A percentile compares a stretch with the other conserved stretches of the same genome.
Conservation (phyloP, 805 yeast species). For the Cephaloascus fragrans region DNA sequence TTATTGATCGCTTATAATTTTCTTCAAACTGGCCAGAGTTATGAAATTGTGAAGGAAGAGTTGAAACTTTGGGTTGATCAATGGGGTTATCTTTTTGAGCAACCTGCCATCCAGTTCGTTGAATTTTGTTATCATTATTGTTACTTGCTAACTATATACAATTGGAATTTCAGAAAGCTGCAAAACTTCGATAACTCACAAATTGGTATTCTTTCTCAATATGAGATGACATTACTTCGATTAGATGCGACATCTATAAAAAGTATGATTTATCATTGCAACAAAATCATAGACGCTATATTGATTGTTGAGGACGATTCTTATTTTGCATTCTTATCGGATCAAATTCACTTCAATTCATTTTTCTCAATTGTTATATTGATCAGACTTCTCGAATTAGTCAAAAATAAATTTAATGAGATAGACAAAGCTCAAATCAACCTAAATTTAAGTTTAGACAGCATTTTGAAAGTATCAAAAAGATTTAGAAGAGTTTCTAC, state of each 20-base stretch:
- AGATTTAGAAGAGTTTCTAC: slow-evolving; percentile 6
- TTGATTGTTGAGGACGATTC: slow-evolving; percentile 34
- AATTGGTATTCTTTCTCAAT: not conserved
- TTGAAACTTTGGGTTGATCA: slow-evolving; percentile 53
- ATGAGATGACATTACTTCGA: slow-evolving; percentile 1
- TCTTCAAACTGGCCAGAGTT: slow-evolving; percentile 28
- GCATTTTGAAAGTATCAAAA: slow-evolving; percentile 3
- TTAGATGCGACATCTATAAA: slow-evolving; percentile 10
- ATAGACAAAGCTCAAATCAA: no score
- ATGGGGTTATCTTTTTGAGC: slow-evolving; percentile 62
- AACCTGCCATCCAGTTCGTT: slow-evolving; percentile 66
- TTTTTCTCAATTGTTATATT: slow-evolving; percentile 30
- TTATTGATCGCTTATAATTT: slow-evolving; percentile 49
- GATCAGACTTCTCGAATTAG: slow-evolving; percentile 18
- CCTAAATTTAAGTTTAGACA: slow-evolving; percentile 5
- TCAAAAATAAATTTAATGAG: no score
- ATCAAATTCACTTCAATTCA: slow-evolving; percentile 52
- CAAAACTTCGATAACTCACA: not conserved
- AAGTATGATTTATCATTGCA: slow-evolving; percentile 30
- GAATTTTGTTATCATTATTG: slow-evolving; percentile 63
- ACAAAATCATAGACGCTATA: slow-evolving; percentile 30
- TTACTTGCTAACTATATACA: slow-evolving; percentile 37
- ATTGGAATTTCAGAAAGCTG: slow-evolving; percentile 16
- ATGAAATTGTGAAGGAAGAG: slow-evolving; percentile 32
- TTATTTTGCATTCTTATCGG: slow-evolving; percentile 62